Percentiles rank a stretch among this genome's conserved stretches.
These are phyloP conservation scores for Umbellularia californica DNA, from an alignment of 164 flowering plant species.

Conservation along the genomic window DNA sequence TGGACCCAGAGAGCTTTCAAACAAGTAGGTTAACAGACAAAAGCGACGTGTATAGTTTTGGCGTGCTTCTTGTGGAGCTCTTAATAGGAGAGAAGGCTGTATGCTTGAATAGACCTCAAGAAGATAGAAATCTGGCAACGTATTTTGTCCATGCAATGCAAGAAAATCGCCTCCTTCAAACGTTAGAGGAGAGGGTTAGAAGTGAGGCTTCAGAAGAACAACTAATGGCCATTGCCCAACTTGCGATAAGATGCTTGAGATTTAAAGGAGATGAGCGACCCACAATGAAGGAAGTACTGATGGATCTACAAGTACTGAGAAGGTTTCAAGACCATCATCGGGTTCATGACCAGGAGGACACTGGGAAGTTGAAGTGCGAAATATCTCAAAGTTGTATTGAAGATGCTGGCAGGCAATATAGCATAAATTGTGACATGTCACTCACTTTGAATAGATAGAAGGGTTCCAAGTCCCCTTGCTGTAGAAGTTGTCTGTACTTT, in stretches of 20 bases:
- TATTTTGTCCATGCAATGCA: conserved; percentile 14
- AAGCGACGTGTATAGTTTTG: conserved; percentile 33
- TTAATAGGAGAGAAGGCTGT: conserved; percentile 25
- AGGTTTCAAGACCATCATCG: not conserved
- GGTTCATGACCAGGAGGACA: too few relatives aligned
- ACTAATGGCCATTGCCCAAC: conserved; percentile 4
- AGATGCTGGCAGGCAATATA: too few relatives aligned
- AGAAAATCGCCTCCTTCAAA: conserved; percentile 13
- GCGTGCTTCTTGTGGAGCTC: conserved; percentile 21
- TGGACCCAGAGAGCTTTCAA: conserved; percentile 31
- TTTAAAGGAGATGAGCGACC: conserved; percentile 14
- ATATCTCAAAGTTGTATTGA: too few relatives aligned
- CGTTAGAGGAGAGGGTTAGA: conserved; percentile 16
- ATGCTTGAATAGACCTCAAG: conserved; percentile 8
- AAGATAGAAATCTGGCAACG: not conserved
- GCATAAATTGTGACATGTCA: too few relatives aligned
- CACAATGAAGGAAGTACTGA: conserved; percentile 18
- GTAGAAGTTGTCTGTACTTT: too few relatives aligned
- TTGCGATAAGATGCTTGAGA: conserved; percentile 11
- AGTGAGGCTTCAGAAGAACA: conserved; percentile 19
- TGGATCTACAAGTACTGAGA: conserved; percentile 2
- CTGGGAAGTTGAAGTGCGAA: too few relatives aligned
- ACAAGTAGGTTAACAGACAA: conserved; percentile 25
- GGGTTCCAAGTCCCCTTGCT: too few relatives aligned
- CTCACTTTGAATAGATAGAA: too few relatives aligned